Conservation (phyloP, 2,329 filamentous ascomycete genomes). For the Remersonia thermophila region DNA sequence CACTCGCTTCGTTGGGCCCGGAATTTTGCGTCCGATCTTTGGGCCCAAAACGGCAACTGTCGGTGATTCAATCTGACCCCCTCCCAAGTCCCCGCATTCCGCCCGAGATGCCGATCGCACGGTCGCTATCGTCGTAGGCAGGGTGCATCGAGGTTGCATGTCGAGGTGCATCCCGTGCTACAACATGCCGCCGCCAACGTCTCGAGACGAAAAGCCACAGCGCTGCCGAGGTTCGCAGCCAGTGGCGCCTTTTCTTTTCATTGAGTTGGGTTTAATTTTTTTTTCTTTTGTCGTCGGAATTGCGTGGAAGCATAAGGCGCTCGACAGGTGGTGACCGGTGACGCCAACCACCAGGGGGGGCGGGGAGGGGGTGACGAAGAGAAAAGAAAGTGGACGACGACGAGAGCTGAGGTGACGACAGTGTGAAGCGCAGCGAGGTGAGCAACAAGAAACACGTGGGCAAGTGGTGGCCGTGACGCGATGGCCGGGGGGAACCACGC, state of each 20-base stretch:
- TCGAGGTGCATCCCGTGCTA: not conserved
- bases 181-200: not conserved
- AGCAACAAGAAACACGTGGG: no score
- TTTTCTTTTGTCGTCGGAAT: no score
- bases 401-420: no score
- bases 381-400: constrained; percentile 1
- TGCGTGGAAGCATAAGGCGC: no score
- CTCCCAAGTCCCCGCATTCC: constrained; percentile 18
- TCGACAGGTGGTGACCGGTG: no score
- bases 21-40: constrained; percentile 15
- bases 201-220: constrained; percentile 9
- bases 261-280: no score
- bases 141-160: constrained; percentile 3
- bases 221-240: no score
- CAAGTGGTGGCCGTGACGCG: constrained; percentile 6
- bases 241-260: no score
- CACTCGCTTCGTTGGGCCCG: constrained; percentile 4
- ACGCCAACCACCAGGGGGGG: no score
- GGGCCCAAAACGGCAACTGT: constrained; percentile 16
- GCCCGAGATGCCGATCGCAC: constrained; percentile 18
- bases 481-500: constrained; percentile 1
- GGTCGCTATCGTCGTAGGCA: constrained; percentile 9
- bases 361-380: no score
- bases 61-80: constrained; percentile 17
- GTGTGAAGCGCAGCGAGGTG: no score